Evolutionary conservation across 108 stramenopile species (phyloP), one percentile per base, ranked within the genome.

Genomic region (Conticribra guillardii): DNA sequence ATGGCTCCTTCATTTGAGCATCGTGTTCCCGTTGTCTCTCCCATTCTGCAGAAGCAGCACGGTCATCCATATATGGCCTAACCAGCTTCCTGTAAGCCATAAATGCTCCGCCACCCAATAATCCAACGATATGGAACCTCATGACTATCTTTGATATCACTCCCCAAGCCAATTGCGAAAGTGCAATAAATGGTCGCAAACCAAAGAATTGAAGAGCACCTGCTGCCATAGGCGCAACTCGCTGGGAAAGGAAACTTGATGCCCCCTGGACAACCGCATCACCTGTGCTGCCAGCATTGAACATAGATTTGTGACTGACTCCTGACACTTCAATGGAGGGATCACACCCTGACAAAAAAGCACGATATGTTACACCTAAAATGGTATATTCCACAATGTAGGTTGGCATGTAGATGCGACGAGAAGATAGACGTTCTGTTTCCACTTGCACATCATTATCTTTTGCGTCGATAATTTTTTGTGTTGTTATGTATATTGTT

Each of bases 321-420:
- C 92, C 92, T 1, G 89, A 90, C 15, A 93, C 92, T 2, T 62
- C 48, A 14, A 85, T 77, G 0, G 80, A 83, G 3, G 70, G 18
- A 51, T 93, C 92, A 60, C 89, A 90, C 37, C 92, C 92, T 18
- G 85, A 87, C 1, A 90, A 67, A 61, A 89, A 87, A 17, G 92
- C 92, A 19, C 66, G 66, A 56, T 93, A 93, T 58, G 87, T 76
- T 9, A 83, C 64, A 22, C 91, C 91, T 2, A 90, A 58, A 22
- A 93, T 76, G 16, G 60, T 82, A 73, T 93, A 93, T 16, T 90
- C 87, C 23, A 93, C 74, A 26, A 90, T 64, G 71, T 83, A 93
- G 3, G 88, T 90, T 16, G 92, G 92, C 86, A 93, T 86, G 50
- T 87, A 90, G 3, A 93, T 87, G 7, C 92, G 82, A 45, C 88